A percentile compares a stretch with the other conserved stretches of the same genome.
Conservation (phyloP, 352 stramenopile species). For the Halophytophthora batemanensis region DNA sequence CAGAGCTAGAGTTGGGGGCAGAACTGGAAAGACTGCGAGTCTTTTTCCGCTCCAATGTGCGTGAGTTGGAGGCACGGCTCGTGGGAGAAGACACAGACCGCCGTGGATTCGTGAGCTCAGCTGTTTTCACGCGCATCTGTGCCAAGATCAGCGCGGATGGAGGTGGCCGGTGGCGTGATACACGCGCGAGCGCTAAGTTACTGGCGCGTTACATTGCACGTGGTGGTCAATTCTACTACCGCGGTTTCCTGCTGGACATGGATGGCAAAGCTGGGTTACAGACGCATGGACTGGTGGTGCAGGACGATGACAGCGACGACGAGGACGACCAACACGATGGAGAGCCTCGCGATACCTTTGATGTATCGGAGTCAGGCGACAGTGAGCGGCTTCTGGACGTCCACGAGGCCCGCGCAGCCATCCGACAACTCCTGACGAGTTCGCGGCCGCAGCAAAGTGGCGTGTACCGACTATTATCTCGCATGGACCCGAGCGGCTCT, state of each 20-base stretch:
- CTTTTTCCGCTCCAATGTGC: slow-evolving; percentile 44
- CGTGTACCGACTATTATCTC: slow-evolving; percentile 61
- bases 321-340: slow-evolving; percentile 11
- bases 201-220: slow-evolving; percentile 53
- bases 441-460: slow-evolving; percentile 42
- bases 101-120: slow-evolving; percentile 46
- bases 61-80: slow-evolving; percentile 37
- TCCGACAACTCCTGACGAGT: slow-evolving; percentile 50
- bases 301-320: slow-evolving; percentile 45
- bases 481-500: slow-evolving; percentile 51
- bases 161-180: slow-evolving; percentile 37
- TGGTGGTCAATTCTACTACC: slow-evolving; percentile 59
- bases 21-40: slow-evolving; percentile 42
- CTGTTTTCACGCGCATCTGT: slow-evolving; percentile 41
- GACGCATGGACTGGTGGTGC: slow-evolving; percentile 49
- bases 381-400: slow-evolving; percentile 26
- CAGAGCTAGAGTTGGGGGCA: slow-evolving; percentile 15
- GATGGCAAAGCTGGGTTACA: slow-evolving; percentile 47
- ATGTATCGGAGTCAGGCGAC: slow-evolving; percentile 2
- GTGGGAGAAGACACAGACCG: slow-evolving; percentile 38
- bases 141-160: slow-evolving; percentile 28
- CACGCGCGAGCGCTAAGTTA: slow-evolving; percentile 27
- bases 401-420: slow-evolving; percentile 41
- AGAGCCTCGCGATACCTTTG: slow-evolving; percentile 16
- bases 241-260: slow-evolving; percentile 65